Conservation (phyloP, 1,284 basidiomycete species). For the Singerocomus inundabilis region DNA sequence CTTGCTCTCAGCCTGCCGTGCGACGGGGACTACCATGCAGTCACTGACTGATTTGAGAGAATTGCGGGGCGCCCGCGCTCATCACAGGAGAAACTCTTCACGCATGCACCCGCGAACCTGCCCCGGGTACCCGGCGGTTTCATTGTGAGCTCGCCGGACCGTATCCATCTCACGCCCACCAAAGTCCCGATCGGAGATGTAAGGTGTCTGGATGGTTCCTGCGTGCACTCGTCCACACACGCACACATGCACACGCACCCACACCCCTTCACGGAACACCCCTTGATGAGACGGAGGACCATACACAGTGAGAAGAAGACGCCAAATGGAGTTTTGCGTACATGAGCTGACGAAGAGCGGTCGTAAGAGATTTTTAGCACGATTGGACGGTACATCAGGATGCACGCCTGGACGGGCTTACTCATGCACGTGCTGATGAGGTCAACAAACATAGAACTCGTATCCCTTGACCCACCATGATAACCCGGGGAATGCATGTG, state of each 20-base stretch:
- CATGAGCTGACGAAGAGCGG: slow-evolving; percentile 29
- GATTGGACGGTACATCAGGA: background rate
- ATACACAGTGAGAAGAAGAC: slow-evolving; percentile 18
- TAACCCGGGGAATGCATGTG: slow-evolving; percentile 1
- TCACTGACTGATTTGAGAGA: no score
- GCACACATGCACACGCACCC: no score
- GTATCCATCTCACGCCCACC: background rate
- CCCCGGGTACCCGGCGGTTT: background rate
- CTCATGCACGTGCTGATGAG: slow-evolving; percentile 5
- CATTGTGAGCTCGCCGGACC: background rate
- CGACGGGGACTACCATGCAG: no score
- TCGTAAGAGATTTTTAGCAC: slow-evolving; percentile 55
- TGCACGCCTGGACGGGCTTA: background rate
- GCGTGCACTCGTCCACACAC: background rate
- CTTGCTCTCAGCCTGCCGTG: background rate
- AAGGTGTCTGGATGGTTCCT: background rate
- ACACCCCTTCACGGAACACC: background rate
- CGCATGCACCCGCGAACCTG: slow-evolving; percentile 1
- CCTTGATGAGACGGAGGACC: slow-evolving; percentile 46
- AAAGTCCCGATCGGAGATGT: background rate
- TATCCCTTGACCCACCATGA: background rate
- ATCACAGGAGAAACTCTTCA: no score
- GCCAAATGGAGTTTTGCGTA: slow-evolving; percentile 26
- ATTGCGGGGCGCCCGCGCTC: background rate
- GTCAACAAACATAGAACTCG: background rate